Evolutionary conservation across 2,329 filamentous ascomycete genomes (phyloP), one percentile per base, ranked within the genome.

Genomic region (Simplicillium aogashimaense): DNA sequence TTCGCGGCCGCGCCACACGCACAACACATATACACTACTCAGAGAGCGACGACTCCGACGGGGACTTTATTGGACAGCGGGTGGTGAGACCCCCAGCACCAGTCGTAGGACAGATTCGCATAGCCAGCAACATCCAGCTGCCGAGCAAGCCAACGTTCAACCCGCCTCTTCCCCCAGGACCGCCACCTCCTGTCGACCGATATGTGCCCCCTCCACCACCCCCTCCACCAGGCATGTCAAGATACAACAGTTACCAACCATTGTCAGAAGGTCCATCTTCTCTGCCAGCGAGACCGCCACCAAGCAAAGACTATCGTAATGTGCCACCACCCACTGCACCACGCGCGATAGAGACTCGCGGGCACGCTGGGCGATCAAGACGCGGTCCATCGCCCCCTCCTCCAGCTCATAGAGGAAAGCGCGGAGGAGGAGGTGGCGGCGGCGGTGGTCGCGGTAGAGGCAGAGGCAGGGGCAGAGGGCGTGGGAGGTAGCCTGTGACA

Each of bases 21-120:
- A 58, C 58, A 10, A 61, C 64, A 43, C 57, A 60, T 40, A 49
- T 70, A 41, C 58, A 65, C 47, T 67, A 66, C 43, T 66, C 64
- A n/a, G 67, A 70, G 49, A 65, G 60, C 30, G 66, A 66, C 35
- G 66, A 68, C 38, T 68, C 67, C 7, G 67, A 69, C 15, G 53
- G 59, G 15, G 63, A 66, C 32, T 69, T 70, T 42, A 55, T 67
- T 29, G 59, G 61, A 10, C 53, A 55, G 31, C 58, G 52, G 28
- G 43, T 50, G 29, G 54, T 60, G 11, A 54, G 58, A 47, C 56
- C 54, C 40, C 54, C 46, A 38, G 43, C 46, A 9, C 52, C 36
- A 12, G 29, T 44, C 17, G 37, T 55, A 9, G 61, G 61, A 8
- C 55, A 57, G 42, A 65, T 66, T 43, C 59, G 58, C 29, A 50